Base-by-base conservation (phyloP, 192 early-diverging fungal genomes). In the Entomortierella parvispora region DNA sequence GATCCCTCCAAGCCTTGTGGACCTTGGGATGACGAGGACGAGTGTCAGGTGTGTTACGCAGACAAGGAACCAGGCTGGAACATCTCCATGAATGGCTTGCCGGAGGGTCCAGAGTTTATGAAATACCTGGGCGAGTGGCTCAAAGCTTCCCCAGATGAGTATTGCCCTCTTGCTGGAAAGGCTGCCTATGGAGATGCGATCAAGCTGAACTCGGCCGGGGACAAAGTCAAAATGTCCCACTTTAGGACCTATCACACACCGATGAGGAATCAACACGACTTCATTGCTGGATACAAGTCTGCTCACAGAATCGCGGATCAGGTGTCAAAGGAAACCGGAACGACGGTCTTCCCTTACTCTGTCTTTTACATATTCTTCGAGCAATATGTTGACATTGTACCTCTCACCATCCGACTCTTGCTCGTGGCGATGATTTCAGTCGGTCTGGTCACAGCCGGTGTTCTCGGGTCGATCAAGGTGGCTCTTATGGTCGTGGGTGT, bases 301-400 rank as follows among this genome's bases (percentile, higher is more conserved):
- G 86, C 86, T 4, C 82, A 83, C 45, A 84, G 89, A 29, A 87
- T 90, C 37, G 82, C 88, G n/a, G 65, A 84, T 1, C 72, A 82
- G 9, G 68, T 88, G 1, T 72, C 76, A 29, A 53, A 65, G 18
- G 62, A 82, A 7, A 78, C 72, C 18, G 83, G 78, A 2, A 26
- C 87, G 4, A 75, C 76, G 17, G 87, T 90, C 4, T 89, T 85
- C 49, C 85, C 88, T 0, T 90, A 90, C 56, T 88, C 88, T 0
- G 79, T 89, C 4, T 89, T 87, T 62, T 89, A 90, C 60, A 81
- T 89, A 49, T 90, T 90, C 68, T 90, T 90, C 69, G 89, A 88
- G 60, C 89, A 90, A 74, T 90, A 90, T 47, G 65, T 82, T 10
- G 76, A 83, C 28, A 87, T 90, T 31, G 78, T 85, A 3, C 45